Percentiles rank a stretch among this genome's conserved stretches.
Conservation (phyloP, 2,329 filamentous ascomycete species). For the Huntiella moniliformis region DNA sequence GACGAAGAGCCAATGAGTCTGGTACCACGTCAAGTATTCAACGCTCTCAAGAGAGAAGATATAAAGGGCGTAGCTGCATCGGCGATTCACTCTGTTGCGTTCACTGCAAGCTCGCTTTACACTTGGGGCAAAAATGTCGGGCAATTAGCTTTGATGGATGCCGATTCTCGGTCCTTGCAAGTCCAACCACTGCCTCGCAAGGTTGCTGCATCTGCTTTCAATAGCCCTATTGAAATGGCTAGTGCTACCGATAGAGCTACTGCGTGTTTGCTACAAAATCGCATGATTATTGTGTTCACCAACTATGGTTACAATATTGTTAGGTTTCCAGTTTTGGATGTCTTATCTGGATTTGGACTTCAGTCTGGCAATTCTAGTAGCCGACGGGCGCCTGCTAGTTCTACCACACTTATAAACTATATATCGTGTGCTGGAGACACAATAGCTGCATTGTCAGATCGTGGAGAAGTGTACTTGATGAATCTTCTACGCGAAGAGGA, state of each 20-base stretch:
- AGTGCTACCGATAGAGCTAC: constrained; percentile 85
- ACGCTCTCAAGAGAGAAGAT: constrained; percentile 68
- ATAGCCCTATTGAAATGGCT: constrained; percentile 53
- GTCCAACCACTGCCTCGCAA: constrained; percentile 66
- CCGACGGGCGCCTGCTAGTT: constrained; percentile 40
- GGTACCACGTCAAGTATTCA: constrained; percentile 75
- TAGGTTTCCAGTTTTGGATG: constrained; percentile 56
- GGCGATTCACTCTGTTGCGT: constrained; percentile 74
- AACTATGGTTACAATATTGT: constrained; percentile 92
- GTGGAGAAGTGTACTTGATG: constrained; percentile 77
- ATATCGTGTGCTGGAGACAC: constrained; percentile 78
- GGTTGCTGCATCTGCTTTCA: constrained; percentile 70
- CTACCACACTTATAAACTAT: constrained; percentile 38
- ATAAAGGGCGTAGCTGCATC: constrained; percentile 76
- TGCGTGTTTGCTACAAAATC: constrained; percentile 64
- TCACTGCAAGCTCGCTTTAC: constrained; percentile 64
- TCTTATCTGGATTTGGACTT: constrained; percentile 39
- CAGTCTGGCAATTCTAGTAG: constrained; percentile 15
- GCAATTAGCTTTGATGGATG: constrained; percentile 84
- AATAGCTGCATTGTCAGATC: constrained; percentile 68
- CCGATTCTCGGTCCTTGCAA: constrained; percentile 78
- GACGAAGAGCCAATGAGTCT: constrained; percentile 74
- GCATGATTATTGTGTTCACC: constrained; percentile 82
- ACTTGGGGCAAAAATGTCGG: constrained; percentile 93
- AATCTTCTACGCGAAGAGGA: constrained; percentile 51